A percentile compares a stretch with the other conserved stretches of the same genome.
These are phyloP conservation scores for Crotalaria pallida DNA, from an alignment of 306 rosid species.

Conservation along the genomic window DNA sequence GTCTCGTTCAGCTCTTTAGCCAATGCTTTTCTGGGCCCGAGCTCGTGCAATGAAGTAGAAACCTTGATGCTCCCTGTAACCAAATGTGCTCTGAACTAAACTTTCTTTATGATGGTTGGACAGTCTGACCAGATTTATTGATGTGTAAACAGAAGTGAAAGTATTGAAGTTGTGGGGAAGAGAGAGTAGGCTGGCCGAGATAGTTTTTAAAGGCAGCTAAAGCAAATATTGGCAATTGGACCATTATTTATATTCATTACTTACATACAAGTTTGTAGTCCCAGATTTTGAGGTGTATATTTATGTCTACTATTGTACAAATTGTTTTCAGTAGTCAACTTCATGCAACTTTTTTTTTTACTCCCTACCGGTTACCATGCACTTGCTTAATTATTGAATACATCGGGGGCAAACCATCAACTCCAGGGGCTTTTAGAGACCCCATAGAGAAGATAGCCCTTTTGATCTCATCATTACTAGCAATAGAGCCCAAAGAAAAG, in stretches of 20 bases:
- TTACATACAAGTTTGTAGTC: constrained; percentile 45
- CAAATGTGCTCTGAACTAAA: constrained; percentile 17
- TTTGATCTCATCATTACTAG: too few species aligned
- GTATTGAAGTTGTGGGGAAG: constrained; percentile 28
- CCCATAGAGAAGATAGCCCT: too few species aligned
- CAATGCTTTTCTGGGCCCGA: constrained; percentile 24
- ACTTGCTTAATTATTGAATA: constrained; percentile 31
- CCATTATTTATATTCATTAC: constrained; percentile 53
- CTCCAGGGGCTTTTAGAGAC: too few species aligned
- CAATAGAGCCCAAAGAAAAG: too few species aligned
- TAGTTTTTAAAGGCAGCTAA: constrained; percentile 31
- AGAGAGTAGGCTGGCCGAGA: constrained; percentile 28
- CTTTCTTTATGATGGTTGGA: constrained; percentile 21
- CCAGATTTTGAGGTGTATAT: constrained; percentile 57
- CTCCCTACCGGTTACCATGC: constrained; percentile 8
- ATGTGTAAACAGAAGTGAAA: constrained; percentile 34
- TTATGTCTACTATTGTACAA: constrained; percentile 46
- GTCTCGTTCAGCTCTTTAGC: constrained; percentile 30
- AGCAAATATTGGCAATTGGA: constrained; percentile 32
- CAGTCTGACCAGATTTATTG: constrained; percentile 26
- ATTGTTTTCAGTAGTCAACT: constrained; percentile 38
- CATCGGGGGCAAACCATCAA: too few species aligned
- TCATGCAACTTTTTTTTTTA: constrained; percentile 29
- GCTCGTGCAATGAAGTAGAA: constrained; percentile 28
- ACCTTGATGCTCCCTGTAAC: constrained; percentile 10